Conservation (phyloP, 176 grass and related monocot species). For the Aegilops sharonensis region DNA sequence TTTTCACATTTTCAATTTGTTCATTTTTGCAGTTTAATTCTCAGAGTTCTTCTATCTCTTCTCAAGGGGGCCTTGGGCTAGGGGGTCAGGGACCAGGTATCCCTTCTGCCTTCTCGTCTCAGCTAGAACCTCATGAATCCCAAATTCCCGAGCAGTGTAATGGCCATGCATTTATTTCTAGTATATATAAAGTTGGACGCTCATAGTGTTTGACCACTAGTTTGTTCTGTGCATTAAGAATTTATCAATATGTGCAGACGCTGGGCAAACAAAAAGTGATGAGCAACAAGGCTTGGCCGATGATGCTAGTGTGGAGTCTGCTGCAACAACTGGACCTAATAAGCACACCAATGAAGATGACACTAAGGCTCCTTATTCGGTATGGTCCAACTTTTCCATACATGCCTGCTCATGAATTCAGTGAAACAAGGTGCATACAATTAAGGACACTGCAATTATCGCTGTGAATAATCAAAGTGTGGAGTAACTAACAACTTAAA, state of each 20-base stretch:
- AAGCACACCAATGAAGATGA: conserved; percentile 82
- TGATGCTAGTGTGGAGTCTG: conserved; percentile 55
- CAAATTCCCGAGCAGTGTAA: conserved; percentile 29
- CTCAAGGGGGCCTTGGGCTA: conserved; percentile 62
- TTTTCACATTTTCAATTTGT: conserved; percentile 13
- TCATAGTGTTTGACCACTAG: conserved; percentile 1
- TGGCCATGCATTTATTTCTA: conserved; percentile 13
- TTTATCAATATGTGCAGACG: conserved; percentile 50
- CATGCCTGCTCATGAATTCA: background rate
- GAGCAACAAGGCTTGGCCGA: conserved; percentile 61
- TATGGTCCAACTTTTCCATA: conserved; percentile 34
- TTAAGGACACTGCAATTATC: background rate
- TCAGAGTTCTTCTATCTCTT: conserved; percentile 61
- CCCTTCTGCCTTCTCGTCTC: conserved; percentile 34
- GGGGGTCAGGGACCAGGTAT: conserved; percentile 72
- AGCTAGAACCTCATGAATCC: conserved; percentile 15
- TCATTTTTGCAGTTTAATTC: conserved; percentile 74
- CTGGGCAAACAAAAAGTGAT: conserved; percentile 60
- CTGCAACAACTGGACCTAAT: conserved; percentile 45
- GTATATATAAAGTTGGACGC: conserved; percentile 25
- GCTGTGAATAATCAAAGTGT: background rate
- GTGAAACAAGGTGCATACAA: conserved; percentile 1
- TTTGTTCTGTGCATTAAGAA: conserved; percentile 13
- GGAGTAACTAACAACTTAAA: background rate
- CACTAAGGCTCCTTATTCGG: conserved; percentile 49